Conservation (phyloP, 805 yeast species). For the Metschnikowia shivogae region DNA sequence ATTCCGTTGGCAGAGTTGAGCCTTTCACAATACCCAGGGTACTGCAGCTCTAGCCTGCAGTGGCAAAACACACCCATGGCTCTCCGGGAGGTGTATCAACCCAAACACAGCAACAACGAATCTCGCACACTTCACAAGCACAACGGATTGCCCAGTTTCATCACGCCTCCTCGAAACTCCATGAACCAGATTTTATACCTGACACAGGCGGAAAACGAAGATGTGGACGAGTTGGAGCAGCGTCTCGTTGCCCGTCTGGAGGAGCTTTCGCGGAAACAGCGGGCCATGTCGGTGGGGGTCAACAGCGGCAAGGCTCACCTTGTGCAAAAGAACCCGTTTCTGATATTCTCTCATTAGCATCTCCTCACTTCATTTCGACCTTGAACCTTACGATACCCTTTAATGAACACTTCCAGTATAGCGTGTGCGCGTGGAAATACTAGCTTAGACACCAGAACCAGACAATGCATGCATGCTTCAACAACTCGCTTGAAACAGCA, state of each 20-base stretch:
- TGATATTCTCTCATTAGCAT: constrained; percentile 13
- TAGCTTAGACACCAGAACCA: no score
- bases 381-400: constrained; percentile 1
- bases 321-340: constrained; percentile 30
- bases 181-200: constrained; percentile 21
- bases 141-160: constrained; percentile 27
- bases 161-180: constrained; percentile 33
- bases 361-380: not conserved
- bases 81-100: constrained; percentile 29
- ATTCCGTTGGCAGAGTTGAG: constrained; percentile 26
- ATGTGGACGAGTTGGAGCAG: constrained; percentile 19
- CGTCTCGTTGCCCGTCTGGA: constrained; percentile 20
- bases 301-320: constrained; percentile 33
- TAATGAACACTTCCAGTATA: not conserved
- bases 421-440: no score
- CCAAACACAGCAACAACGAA: constrained; percentile 27
- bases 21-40: constrained; percentile 31
- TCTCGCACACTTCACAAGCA: constrained; percentile 28
- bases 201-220: constrained; percentile 5
- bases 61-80: constrained; percentile 12
- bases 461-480: no score
- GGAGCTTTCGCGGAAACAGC: constrained; percentile 21
- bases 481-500: no score
- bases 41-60: constrained; percentile 11
- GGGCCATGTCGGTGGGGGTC: constrained; percentile 38